These are phyloP conservation scores for Piloderma croceum DNA, from an alignment of 768 basidiomycete species.

Conservation along the genomic window DNA sequence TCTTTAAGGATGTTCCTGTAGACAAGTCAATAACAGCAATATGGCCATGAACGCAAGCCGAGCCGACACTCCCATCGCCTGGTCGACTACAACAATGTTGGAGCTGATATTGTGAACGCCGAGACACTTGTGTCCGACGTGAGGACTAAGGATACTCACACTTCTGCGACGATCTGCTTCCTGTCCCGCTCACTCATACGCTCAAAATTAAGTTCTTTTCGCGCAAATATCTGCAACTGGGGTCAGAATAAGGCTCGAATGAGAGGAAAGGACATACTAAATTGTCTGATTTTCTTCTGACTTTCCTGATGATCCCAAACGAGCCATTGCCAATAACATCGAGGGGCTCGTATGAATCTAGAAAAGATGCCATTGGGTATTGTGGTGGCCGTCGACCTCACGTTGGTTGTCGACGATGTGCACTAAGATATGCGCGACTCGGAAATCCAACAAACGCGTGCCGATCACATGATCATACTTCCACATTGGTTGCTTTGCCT, in stretches of 20 bases:
- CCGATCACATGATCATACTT: no score
- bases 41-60: constrained; percentile 4
- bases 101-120: neutral
- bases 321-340: constrained; percentile 96
- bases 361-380: no score
- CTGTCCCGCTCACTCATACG: constrained; percentile 94
- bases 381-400: no score
- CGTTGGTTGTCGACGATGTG: no score
- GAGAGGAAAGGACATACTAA: constrained; percentile 44
- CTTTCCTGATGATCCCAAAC: constrained; percentile 97
- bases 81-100: no score
- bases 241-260: neutral
- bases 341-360: constrained; percentile 80
- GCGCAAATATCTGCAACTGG: constrained; percentile 62
- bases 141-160: constrained; percentile 50
- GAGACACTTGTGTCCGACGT: neutral
- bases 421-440: no score
- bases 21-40: neutral
- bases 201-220: constrained; percentile 97
- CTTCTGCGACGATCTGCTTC: constrained; percentile 96
- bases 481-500: no score
- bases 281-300: constrained; percentile 78
- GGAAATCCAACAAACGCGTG: no score
- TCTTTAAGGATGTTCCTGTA: constrained; percentile 93
- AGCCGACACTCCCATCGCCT: no score